Percentiles rank a stretch among this genome's conserved stretches.
These are phyloP conservation scores for Leishmania lainsoni DNA, from an alignment of 208 protist genomes.

Conservation along the genomic window DNA sequence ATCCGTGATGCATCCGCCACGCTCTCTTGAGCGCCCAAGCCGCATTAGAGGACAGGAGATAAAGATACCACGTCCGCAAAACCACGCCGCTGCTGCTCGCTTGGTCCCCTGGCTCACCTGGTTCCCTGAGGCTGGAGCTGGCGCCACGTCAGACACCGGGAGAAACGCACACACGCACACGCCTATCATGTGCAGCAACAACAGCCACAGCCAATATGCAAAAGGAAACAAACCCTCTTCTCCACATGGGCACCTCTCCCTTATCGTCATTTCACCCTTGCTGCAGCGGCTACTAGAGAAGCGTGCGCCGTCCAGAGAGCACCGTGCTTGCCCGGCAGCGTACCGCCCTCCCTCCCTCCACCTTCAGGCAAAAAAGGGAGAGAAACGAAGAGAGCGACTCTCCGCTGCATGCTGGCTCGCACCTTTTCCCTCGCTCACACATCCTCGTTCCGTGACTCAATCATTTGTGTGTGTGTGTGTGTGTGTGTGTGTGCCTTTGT, in stretches of 20 bases:
- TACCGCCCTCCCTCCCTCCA: not conserved
- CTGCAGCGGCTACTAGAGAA: no score
- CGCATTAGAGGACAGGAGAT: not conserved
- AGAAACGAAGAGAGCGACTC: not conserved
- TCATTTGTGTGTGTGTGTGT: not conserved
- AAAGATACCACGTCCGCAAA: not conserved
- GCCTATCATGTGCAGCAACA: not conserved
- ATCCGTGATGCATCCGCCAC: not conserved
- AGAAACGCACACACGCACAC: not conserved
- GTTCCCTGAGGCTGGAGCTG: not conserved
- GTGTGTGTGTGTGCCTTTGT: not conserved
- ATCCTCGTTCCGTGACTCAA: not conserved
- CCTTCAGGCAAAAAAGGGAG: not conserved
- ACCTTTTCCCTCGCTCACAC: not conserved
- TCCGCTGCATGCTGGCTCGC: not conserved
- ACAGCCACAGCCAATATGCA: not conserved
- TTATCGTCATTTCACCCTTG: no score
- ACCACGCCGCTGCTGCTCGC: not conserved
- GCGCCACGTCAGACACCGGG: not conserved
- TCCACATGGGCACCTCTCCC: not conserved
- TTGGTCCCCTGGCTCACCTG: not conserved
- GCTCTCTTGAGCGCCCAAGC: not conserved
- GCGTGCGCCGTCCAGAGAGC: no score
- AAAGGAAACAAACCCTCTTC: not conserved
- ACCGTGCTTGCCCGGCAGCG: not conserved